Evolutionary conservation across 1,284 basidiomycete genomes (phyloP).

Genomic region (Ustilago bromivora): DNA sequence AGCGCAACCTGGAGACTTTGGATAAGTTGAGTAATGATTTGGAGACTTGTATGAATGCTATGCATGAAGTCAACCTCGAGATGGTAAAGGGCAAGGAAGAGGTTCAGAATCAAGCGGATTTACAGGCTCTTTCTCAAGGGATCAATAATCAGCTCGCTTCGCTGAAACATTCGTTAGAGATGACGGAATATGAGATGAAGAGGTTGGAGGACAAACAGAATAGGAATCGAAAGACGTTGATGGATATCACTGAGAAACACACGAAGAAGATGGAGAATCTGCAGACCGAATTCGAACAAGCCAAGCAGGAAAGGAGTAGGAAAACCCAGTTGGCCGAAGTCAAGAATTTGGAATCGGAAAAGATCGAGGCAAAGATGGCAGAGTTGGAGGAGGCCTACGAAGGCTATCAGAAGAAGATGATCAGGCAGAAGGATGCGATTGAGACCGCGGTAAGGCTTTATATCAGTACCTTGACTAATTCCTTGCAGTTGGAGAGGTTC

Average conservation of each 20-base stretch:
- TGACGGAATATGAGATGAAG: constrained; percentile 55
- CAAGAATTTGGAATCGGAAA: constrained; percentile 42
- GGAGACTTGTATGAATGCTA: constrained; percentile 41
- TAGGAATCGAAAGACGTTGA: constrained; percentile 46
- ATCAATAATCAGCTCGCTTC: constrained; percentile 50
- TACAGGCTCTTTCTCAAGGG: constrained; percentile 38
- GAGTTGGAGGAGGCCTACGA: constrained; percentile 41
- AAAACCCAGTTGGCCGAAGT: constrained; percentile 37
- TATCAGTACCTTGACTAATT: constrained; percentile 43
- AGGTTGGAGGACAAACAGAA: constrained; percentile 49
- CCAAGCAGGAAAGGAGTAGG: constrained; percentile 34
- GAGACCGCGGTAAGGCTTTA: constrained; percentile 45
- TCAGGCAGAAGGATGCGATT: constrained; percentile 48
- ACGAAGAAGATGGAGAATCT: constrained; percentile 49
- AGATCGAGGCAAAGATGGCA: constrained; percentile 56
- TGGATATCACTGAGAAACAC: constrained; percentile 53
- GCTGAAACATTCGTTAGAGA: constrained; percentile 47
- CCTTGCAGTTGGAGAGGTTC: constrained; percentile 44
- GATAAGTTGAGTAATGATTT: constrained; percentile 55
- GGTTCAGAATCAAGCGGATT: constrained; percentile 46
- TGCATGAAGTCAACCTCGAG: constrained; percentile 60
- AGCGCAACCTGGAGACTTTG: constrained; percentile 49
- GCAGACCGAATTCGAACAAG: constrained; percentile 43
- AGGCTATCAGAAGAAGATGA: constrained; percentile 49
- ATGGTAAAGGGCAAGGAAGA: constrained; percentile 57